These are phyloP conservation scores for Nannochloris sp. DNA, from an alignment of 139 green algal species.

Conservation along the genomic window DNA sequence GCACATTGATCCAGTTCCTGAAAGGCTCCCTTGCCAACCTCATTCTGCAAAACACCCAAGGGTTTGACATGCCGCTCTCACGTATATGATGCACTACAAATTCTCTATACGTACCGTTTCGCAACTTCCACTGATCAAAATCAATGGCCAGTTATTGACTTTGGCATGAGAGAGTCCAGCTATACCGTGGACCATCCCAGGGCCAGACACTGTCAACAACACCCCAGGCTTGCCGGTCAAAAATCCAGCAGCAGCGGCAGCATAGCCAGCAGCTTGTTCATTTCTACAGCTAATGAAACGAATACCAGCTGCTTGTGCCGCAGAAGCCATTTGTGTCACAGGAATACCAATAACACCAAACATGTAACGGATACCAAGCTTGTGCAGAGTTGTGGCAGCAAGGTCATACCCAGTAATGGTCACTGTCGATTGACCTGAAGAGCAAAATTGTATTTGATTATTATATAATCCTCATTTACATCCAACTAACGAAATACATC, in stretches of 20 bases:
- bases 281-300: constrained; percentile 72
- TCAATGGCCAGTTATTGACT: constrained; percentile 68
- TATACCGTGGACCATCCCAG: constrained; percentile 65
- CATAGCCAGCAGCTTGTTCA: constrained; percentile 79
- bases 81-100: too few species aligned
- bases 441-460: neutral
- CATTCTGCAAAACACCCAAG: constrained; percentile 18
- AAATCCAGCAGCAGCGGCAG: constrained; percentile 58
- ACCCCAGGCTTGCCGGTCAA: constrained; percentile 58
- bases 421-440: neutral
- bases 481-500: too few species aligned
- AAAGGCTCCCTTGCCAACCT: constrained; percentile 71
- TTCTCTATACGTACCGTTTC: constrained; percentile 20
- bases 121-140: constrained; percentile 60
- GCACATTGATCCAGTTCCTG: constrained; percentile 75
- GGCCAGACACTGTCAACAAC: constrained; percentile 74
- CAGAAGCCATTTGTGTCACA: constrained; percentile 66
- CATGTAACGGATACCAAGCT: constrained; percentile 56
- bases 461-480: neutral
- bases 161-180: constrained; percentile 56
- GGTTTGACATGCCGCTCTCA: too few species aligned
- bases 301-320: constrained; percentile 59
- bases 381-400: constrained; percentile 32
- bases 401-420: constrained; percentile 40
- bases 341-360: constrained; percentile 79